Base-by-base conservation (phyloP, 306 rosid species). In the Prunus salicina region DNA sequence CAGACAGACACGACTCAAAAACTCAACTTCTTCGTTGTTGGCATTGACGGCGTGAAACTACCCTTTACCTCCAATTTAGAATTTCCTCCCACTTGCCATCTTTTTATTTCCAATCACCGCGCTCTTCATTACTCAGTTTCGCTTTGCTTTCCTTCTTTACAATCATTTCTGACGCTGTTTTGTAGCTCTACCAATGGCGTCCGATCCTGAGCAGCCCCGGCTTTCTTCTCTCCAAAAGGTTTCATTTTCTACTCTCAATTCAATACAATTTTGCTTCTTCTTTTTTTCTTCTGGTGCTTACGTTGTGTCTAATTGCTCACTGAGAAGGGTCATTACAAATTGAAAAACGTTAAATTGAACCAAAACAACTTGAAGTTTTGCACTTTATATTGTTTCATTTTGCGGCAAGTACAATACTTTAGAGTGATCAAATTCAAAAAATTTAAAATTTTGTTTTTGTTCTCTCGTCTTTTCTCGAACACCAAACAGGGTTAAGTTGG, bases 181-280 rank as follows among this genome's bases (percentile, higher is more conserved):
- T 25, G 25, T 14, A 65, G 28, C 34, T 3, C 28, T 16, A 53
- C 47, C 66, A 65, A 90, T 93, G 97, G 89, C 90, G 27, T 79
- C 91, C 18, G 91, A 87, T 73, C 83, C 77, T n/a, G 88, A 85
- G 71, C 88, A 66, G 71, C 82, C 49, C 9, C 2, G 79, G 28
- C 69, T 56, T 20, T 57, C 86, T 73, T 85, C 90, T 58, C 22
- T 62, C 64, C 67, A 55, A 52, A 49, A 86, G 97, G 93, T 91
- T 67, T 51, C 30, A 8, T 64, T 38, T 58, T 71, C 47, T 50
- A 22, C 32, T 27, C 72, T 79, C 28, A 6, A 81, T 49, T 25
- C 38, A 34, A 34, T 34, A 1, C 38, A 34, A 34, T 34, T 34
- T 69, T 52, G 71, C 27, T 63, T 74, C 4, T 65, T 2, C 51